Evolutionary conservation across 1,284 basidiomycete species (phyloP), one percentile per base, ranked within the genome.

Genomic region (Puccinia triticina): DNA sequence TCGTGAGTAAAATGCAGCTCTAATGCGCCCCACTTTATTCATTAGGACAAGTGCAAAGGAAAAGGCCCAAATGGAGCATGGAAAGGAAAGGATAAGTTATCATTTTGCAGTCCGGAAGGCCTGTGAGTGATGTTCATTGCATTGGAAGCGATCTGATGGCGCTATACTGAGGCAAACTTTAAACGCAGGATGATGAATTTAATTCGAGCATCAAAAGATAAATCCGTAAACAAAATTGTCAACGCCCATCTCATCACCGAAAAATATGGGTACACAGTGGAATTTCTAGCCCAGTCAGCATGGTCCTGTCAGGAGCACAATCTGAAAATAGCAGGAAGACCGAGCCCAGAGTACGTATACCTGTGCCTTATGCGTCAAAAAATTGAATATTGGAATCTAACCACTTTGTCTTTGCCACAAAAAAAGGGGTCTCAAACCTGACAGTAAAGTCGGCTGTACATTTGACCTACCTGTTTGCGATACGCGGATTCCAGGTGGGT

Each of bases 21-120:
- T 59, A 29, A 37, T 46, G 11, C 23, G 14, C 2, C 16, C 34
- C 32, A 32, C 16, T 16, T 48, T 40, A 34, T 32, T 61, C 26
- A 59, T 26, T 78, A 79, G 77, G 77, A 79, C 34, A 67, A 67
- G 53, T 79, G 77, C 48, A 55, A 67, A 26, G n/a, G 7, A 14
- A 23, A 40, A 37, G 77, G 77, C 29, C 66, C 66, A 26, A 64
- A 64, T 40, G 77, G 77, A 32, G 77, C 77, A 23, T 69, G 77
- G 66, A 48, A 48, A 50, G 77, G 77, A 40, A n/a, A 67, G 12
- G 77, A 71, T 23, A 53, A 71, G 34, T 50, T 79, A 48, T 79
- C 77, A 21, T 79, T 69, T 71, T 79, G 77, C 53, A 79, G 77
- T 71, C 77, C 77, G 21, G 77, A 79, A 57, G 77, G 77, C 57